These are phyloP conservation scores for Pestalotiopsis fici DNA, from an alignment of 2,329 filamentous ascomycete species.

Conservation along the genomic window DNA sequence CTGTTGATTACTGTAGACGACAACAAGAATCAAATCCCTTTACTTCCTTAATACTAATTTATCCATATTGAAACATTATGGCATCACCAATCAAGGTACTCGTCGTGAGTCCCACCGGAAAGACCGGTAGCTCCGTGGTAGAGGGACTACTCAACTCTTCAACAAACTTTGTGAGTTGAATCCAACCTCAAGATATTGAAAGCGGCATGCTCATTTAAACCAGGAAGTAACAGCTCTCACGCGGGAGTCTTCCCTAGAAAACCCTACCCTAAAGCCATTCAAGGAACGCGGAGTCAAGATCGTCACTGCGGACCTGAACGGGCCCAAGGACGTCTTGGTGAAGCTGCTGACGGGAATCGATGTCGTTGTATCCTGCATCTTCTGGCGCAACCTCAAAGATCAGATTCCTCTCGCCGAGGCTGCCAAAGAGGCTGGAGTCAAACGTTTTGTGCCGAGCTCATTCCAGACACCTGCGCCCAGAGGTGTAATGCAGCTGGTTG, in stretches of 20 bases:
- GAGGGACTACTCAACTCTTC: constrained; percentile 4
- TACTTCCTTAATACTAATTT: background rate
- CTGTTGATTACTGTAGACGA: background rate
- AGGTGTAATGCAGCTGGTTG: constrained; percentile 27
- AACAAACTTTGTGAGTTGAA: background rate
- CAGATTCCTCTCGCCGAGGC: constrained; percentile 49
- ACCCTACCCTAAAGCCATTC: background rate
- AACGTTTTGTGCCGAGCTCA: constrained; percentile 52
- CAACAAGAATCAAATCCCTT: background rate
- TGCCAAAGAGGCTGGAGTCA: constrained; percentile 48
- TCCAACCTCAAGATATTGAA: too few relatives aligned
- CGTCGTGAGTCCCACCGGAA: background rate
- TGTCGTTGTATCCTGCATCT: constrained; percentile 44
- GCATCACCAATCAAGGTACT: constrained; percentile 4
- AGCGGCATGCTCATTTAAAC: background rate
- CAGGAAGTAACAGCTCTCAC: background rate
- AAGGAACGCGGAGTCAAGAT: constrained; percentile 1
- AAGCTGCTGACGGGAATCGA: constrained; percentile 24
- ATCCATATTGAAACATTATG: background rate
- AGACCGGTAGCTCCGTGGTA: background rate
- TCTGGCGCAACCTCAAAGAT: constrained; percentile 32
- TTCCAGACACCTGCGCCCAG: constrained; percentile 47
- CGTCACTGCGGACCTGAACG: background rate
- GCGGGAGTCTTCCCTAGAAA: background rate
- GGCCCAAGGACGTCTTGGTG: background rate